These are phyloP conservation scores for Metschnikowia reukaufii DNA, from an alignment of 805 yeast species.

Conservation along the genomic window DNA sequence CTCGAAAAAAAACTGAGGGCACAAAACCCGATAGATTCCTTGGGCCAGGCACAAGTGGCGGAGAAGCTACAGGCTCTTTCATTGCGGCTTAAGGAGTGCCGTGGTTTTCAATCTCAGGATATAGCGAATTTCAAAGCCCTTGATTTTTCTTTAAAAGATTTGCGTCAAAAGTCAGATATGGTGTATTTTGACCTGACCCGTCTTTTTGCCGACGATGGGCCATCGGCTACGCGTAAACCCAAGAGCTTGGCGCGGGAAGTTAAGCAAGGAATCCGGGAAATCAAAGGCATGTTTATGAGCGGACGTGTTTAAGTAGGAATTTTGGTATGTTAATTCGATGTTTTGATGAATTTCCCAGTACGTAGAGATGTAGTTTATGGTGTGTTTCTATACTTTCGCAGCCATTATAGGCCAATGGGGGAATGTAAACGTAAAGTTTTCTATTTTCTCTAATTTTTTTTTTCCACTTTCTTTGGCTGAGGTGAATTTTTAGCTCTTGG, in stretches of 20 bases:
- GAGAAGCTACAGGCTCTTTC: conserved; percentile 26
- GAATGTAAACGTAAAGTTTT: too few species aligned
- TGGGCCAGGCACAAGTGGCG: conserved; percentile 26
- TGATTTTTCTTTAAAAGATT: conserved; percentile 32
- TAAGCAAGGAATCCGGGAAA: conserved; percentile 38
- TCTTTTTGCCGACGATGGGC: conserved; percentile 24
- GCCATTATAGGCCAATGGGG: too few species aligned
- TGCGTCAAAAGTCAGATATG: conserved; percentile 37
- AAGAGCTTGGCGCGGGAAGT: conserved; percentile 33
- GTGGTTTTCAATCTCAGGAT: conserved; percentile 28
- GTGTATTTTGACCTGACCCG: conserved; percentile 34
- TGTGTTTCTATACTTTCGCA: too few species aligned
- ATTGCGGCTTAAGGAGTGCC: conserved; percentile 25
- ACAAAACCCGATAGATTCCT: conserved; percentile 22
- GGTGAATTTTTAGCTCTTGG: too few species aligned
- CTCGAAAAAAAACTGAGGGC: conserved; percentile 23
- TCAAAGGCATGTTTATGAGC: conserved; percentile 46
- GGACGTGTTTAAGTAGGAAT: conserved; percentile 28
- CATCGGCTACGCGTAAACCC: conserved; percentile 5
- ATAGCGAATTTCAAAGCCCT: conserved; percentile 34
- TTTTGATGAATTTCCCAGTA: too few species aligned
- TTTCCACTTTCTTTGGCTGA: too few species aligned
- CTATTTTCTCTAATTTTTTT: too few species aligned
- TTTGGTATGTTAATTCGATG: too few species aligned
- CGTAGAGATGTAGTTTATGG: too few species aligned